Base-by-base conservation (phyloP, 257 asterid genomes). In the Eucommia ulmoides region DNA sequence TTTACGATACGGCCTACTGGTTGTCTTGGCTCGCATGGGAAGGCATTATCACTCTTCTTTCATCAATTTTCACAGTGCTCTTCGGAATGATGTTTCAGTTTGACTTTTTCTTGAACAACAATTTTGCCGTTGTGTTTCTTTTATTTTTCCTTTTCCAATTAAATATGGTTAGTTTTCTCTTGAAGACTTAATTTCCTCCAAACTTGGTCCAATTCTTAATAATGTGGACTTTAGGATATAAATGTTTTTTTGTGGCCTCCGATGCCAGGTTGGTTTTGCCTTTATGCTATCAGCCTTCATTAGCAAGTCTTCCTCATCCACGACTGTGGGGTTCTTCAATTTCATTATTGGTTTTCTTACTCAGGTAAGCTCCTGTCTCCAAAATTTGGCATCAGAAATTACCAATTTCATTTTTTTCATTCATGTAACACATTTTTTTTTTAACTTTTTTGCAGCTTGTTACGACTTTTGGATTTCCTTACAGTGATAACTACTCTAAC, bases 31-130 rank as follows among this genome's bases (percentile, higher is more conserved):
- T 84, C 65, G 62, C 93, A 22, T 88, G 97, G 97, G 97, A 88
- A 66, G 95, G 93, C 58, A 54, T 74, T 35, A 58, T 82, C 21
- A 71, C 84, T 2, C 35, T 82, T 56, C 54, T 81, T 54, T 75
- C 97, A 5, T 74, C 97, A 49, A 78, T 88, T 59, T 57, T 84
- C 61, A 77, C 77, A 14, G 81, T 88, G 58, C 88, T 88, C 38
- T 84, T 81, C 2, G 97, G 97, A 71, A 88, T 88, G 97, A 75
- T 88, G 82, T 88, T 88, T 74, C 95, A 81, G 52, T 84, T 81
- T 60, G 88, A 81, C 57, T 84, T 88, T 79, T 88, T 88, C 68
- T 64, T 84, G 68, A 45, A 81, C 70, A 88, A 88, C 81, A 71
- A 23, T 66, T 81, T 84, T 65, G 74, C 70, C 0, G 80, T 83